phyloP scores from a whole-genome alignment of 2,329 filamentous ascomycete genomes.

The Fusarium coicis region DNA sequence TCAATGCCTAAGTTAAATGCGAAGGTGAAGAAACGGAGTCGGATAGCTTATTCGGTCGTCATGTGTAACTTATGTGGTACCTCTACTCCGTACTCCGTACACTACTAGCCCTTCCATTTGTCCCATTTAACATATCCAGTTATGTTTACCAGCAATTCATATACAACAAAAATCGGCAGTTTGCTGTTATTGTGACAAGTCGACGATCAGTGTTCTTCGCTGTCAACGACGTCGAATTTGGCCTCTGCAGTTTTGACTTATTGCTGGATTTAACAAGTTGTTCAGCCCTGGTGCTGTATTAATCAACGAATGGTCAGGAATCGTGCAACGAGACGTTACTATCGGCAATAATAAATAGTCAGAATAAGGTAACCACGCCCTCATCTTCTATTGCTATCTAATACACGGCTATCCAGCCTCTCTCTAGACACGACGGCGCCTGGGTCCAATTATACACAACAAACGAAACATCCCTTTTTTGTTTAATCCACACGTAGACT shows the following conservation, averaged over 20 bases:
- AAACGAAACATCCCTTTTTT: constrained; percentile 46
- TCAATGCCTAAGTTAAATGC: not conserved
- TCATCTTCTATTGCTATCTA: constrained; percentile 52
- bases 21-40: not conserved
- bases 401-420: constrained; percentile 48
- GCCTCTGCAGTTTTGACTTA: too few species aligned
- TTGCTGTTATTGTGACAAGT: not conserved
- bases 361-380: constrained; percentile 33
- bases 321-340: not conserved
- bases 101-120: not conserved
- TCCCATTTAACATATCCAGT: not conserved
- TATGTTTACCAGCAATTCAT: not conserved
- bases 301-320: not conserved
- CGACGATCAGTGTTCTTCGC: not conserved
- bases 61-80: not conserved
- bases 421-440: constrained; percentile 44
- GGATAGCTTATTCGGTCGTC: not conserved
- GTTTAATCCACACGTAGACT: constrained; percentile 83
- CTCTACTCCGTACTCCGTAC: too few species aligned
- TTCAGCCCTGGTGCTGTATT: not conserved
- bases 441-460: constrained; percentile 51
- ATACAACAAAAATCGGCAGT: not conserved
- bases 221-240: not conserved
- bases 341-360: constrained; percentile 4
- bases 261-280: not conserved